A percentile compares a stretch with the other conserved stretches of the same genome.
Evolutionary conservation across 805 yeast genomes (phyloP).

Genomic region (Lachancea sp.): DNA sequence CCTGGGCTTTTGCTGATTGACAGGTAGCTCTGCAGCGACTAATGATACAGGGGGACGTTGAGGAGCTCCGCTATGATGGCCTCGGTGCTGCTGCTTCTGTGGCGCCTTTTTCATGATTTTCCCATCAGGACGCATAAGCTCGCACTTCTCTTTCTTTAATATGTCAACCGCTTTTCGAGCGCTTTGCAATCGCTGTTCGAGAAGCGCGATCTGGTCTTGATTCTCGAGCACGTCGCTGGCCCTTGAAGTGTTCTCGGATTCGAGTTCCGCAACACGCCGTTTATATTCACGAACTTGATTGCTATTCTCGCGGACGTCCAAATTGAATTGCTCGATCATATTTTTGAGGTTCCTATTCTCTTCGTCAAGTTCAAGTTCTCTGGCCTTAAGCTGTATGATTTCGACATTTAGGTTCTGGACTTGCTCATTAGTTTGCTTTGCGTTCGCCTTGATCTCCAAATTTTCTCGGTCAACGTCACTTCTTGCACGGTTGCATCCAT

Average conservation of each 20-base stretch:
- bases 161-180: slow-evolving; percentile 4
- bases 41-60: not conserved
- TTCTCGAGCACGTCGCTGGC: slow-evolving; percentile 22
- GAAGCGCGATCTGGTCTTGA: slow-evolving; percentile 22
- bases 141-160: slow-evolving; percentile 8
- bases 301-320: slow-evolving; percentile 15
- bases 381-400: slow-evolving; percentile 26
- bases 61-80: not conserved
- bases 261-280: slow-evolving; percentile 15
- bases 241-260: slow-evolving; percentile 18
- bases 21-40: not conserved
- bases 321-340: slow-evolving; percentile 14
- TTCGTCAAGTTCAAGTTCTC: slow-evolving; percentile 24
- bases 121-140: not conserved
- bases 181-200: slow-evolving; percentile 11
- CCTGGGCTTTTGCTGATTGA: not conserved
- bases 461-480: slow-evolving; percentile 17
- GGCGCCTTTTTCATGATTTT: not conserved
- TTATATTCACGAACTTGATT: slow-evolving; percentile 17
- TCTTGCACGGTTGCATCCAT: slow-evolving; percentile 17
- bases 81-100: not conserved
- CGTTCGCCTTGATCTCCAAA: slow-evolving; percentile 11
- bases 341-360: slow-evolving; percentile 22
- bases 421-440: slow-evolving; percentile 25
- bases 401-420: slow-evolving; percentile 28